These are phyloP conservation scores for Saussurea involucrata DNA, from an alignment of 129 eudicot species.

Conservation along the genomic window DNA sequence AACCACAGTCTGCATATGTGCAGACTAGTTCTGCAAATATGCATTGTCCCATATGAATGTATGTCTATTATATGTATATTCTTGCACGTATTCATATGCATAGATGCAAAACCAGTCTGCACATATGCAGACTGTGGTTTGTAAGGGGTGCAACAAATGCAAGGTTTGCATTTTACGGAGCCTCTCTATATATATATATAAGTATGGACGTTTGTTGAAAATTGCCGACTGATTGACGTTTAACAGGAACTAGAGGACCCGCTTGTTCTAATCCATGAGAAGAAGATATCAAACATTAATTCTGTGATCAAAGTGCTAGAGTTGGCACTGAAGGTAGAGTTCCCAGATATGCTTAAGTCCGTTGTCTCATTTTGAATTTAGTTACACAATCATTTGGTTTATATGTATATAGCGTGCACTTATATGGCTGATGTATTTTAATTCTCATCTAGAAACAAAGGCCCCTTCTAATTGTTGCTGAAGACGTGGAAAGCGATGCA, in stretches of 20 bases:
- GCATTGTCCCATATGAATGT: too few species aligned
- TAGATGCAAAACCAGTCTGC: too few species aligned
- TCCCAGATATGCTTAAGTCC: neutral
- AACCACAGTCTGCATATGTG: too few species aligned
- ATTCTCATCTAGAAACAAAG: slow-evolving; percentile 51
- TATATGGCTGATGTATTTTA: neutral
- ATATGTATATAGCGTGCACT: neutral
- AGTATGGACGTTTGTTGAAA: neutral
- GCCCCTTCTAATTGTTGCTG: slow-evolving; percentile 78
- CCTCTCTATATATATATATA: neutral
- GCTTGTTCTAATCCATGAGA: slow-evolving; percentile 75
- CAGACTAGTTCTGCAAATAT: too few species aligned
- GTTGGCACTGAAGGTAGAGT: slow-evolving; percentile 81
- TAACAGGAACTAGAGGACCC: slow-evolving; percentile 87
- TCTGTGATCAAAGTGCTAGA: slow-evolving; percentile 76
- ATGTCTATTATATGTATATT: too few species aligned
- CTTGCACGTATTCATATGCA: too few species aligned
- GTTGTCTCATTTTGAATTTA: neutral
- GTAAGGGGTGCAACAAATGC: too few species aligned
- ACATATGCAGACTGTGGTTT: too few species aligned
- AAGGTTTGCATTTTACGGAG: too few species aligned
- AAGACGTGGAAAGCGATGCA: slow-evolving; percentile 88
- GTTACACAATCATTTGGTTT: neutral
- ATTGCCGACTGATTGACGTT: neutral
- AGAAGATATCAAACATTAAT: slow-evolving; percentile 74